Evolutionary conservation across 2,329 filamentous ascomycete species (phyloP).

Genomic region (Ilyonectria destructans): DNA sequence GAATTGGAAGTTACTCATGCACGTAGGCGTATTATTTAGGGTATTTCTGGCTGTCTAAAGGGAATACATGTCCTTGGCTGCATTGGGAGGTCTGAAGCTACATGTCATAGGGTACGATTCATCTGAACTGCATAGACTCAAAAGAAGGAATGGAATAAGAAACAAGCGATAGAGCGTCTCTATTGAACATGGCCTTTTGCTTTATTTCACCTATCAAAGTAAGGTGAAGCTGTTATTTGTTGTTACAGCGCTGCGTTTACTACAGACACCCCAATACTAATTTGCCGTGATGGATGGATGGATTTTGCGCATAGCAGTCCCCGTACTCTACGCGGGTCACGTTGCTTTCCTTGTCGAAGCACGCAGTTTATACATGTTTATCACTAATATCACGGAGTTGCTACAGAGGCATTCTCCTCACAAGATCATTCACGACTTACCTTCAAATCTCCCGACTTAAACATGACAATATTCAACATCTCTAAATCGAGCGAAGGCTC

Average conservation of each 20-base stretch:
- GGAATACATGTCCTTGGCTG: neutral
- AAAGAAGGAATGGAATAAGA: neutral
- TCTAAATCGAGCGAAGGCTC: too few relatives aligned
- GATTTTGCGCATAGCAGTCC: too few relatives aligned
- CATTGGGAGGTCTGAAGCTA: constrained; percentile 4
- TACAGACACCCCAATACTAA: neutral
- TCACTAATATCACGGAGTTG: too few relatives aligned
- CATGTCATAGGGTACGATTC: neutral
- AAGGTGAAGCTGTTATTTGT: neutral
- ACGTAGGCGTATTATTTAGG: constrained; percentile 4
- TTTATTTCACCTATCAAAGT: neutral
- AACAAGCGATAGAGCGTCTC: constrained; percentile 16
- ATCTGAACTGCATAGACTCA: constrained; percentile 6
- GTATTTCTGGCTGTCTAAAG: neutral
- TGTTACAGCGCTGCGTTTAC: neutral
- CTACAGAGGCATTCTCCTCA: too few relatives aligned
- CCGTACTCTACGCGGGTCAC: neutral
- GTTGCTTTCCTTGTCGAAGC: neutral
- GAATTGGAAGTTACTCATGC: neutral
- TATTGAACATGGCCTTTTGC: neutral
- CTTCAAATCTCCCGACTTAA: too few relatives aligned
- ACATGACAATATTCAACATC: too few relatives aligned
- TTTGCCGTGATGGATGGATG: neutral
- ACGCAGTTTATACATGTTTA: too few relatives aligned
- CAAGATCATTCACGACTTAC: too few relatives aligned